A percentile compares a stretch with the other conserved stretches of the same genome.
phyloP scores from a whole-genome alignment of 2,329 filamentous ascomycete species.

The Penicillium sp. region DNA sequence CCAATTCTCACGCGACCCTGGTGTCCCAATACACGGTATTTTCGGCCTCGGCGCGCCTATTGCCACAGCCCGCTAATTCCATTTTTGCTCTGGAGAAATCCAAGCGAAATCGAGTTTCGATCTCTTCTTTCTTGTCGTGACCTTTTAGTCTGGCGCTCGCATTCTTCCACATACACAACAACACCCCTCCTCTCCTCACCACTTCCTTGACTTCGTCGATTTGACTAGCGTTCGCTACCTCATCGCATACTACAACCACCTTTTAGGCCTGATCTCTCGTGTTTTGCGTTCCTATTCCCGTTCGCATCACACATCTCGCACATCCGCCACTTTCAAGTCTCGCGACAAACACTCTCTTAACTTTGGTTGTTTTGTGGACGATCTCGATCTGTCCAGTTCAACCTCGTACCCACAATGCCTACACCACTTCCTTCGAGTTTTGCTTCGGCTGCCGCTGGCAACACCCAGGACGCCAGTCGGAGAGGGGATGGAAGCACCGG shows the following conservation, averaged over 20 bases:
- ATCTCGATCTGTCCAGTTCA: constrained; percentile 25
- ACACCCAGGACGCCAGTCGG: constrained; percentile 63
- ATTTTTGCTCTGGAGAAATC: constrained; percentile 31
- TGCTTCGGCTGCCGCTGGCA: constrained; percentile 78
- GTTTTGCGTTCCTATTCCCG: constrained; percentile 25
- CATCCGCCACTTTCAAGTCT: constrained; percentile 26
- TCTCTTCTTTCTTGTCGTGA: constrained; percentile 31
- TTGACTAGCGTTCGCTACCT: constrained; percentile 21
- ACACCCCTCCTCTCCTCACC: constrained; percentile 1
- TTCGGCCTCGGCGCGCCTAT: constrained; percentile 18
- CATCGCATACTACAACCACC: constrained; percentile 12
- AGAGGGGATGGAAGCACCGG: constrained; percentile 60
- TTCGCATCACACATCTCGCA: constrained; percentile 27
- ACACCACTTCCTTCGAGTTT: constrained; percentile 80
- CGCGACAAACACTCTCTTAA: constrained; percentile 24
- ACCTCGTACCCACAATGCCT: constrained; percentile 56
- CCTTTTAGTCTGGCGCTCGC: constrained; percentile 35
- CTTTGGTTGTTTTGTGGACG: constrained; percentile 25
- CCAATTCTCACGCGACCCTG: constrained; percentile 14
- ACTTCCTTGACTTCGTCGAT: constrained; percentile 15
- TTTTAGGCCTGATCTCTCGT: constrained; percentile 16
- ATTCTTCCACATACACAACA: constrained; percentile 27
- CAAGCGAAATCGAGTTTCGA: constrained; percentile 32
- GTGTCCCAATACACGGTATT: constrained; percentile 23
- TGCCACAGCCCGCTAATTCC: constrained; percentile 36